Evolutionary conservation across 805 yeast genomes (phyloP).

Genomic region (Saccharomycopsis javanensis): DNA sequence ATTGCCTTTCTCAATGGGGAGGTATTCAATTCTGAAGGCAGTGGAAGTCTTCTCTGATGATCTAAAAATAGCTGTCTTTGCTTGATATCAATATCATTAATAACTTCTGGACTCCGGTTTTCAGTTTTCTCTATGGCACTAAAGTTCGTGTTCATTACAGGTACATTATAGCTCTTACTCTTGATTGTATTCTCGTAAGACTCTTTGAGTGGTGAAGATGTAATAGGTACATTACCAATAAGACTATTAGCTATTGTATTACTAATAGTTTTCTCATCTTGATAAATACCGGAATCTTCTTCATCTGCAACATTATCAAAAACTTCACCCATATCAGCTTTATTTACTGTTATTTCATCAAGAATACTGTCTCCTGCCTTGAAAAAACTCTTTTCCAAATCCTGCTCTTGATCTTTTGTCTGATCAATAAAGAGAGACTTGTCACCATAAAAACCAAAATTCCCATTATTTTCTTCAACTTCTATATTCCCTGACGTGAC

Average conservation of each 20-base stretch:
- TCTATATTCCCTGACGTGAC: neutral
- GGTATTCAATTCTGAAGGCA: constrained; percentile 8
- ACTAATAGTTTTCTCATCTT: constrained; percentile 15
- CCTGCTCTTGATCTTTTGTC: neutral
- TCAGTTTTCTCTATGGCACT: neutral
- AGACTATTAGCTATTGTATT: constrained; percentile 17
- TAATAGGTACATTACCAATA: constrained; percentile 15
- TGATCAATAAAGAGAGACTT: neutral
- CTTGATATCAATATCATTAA: neutral
- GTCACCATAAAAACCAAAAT: neutral
- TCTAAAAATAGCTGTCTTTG: neutral
- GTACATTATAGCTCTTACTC: neutral
- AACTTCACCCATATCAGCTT: constrained; percentile 6
- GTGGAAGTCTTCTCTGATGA: constrained; percentile 7
- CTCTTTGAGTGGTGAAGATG: constrained; percentile 19
- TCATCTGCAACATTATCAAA: constrained; percentile 5
- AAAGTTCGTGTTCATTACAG: neutral
- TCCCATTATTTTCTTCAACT: neutral
- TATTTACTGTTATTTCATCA: neutral
- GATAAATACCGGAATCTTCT: constrained; percentile 15
- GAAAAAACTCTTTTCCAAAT: neutral
- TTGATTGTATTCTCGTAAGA: neutral
- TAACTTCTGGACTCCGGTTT: neutral
- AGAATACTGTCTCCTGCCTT: constrained; percentile 5
- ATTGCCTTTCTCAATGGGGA: constrained; percentile 17